Evolutionary conservation across 352 stramenopile genomes (phyloP), one percentile per base, ranked within the genome.

Genomic region (Lagenidium sp.): DNA sequence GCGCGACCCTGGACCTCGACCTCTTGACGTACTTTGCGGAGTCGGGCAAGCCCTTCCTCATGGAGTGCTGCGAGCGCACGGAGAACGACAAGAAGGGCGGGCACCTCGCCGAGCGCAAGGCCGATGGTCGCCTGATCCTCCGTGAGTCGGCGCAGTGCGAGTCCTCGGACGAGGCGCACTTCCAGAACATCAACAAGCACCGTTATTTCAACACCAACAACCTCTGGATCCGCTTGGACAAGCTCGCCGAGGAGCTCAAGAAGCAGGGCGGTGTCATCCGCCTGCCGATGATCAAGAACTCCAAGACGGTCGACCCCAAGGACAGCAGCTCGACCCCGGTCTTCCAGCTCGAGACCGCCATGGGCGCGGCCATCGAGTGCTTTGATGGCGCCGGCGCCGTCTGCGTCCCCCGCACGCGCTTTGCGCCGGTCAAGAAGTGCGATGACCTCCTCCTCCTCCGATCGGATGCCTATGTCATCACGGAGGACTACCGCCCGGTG

Each of bases 21-120:
- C 51, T 93, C 49, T 59, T 93, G n/a, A 90, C 81, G 42, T 90
- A 93, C 68, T 93, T 93, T 41, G 81, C 81, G 36, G 63, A 93
- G 47, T 95, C 95, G 55, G 72, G 78, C 57, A 92, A 87, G 53
- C 77, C 76, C 6, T 91, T 93, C 65, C 63, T 91, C 46, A 93
- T 96, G 74, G 95, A 99, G 63, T 98, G 94, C 64, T 98, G 94
- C 56, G 88, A 98, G 60, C 87, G 96, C 53, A 99, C 96, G 24
- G 94, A 97, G 61, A 98, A 97, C 60, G 96, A 99, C 77, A 99
- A 99, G 82, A 99, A 99, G 82, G 96, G 96, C 36, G 96, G 96
- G 18, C 96, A 99, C 70, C 75, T 99, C 32, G 95, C 77, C 6
- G 59, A 82, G 49, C 77, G 80, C 42, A 97, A 67, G 60, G 75